A percentile compares a stretch with the other conserved stretches of the same genome.
phyloP scores from a whole-genome alignment of 2,329 filamentous ascomycete species.

The Xylaria sp. region DNA sequence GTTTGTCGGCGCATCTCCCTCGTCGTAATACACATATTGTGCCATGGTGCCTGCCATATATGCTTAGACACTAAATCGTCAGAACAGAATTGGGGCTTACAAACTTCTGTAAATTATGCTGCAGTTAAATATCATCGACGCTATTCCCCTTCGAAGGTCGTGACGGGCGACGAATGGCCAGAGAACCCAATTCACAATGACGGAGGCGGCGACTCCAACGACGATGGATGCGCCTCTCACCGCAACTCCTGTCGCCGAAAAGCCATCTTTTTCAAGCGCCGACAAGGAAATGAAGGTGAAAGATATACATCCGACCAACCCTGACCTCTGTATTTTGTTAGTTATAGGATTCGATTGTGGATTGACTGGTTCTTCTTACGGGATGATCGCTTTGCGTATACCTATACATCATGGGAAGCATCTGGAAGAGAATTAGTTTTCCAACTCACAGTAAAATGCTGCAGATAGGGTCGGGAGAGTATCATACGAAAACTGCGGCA shows the following conservation, averaged over 20 bases:
- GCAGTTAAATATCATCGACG: slow-evolving; percentile 53
- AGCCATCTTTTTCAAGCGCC: slow-evolving; percentile 29
- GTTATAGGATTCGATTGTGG: neutral
- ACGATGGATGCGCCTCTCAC: slow-evolving; percentile 48
- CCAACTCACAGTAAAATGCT: neutral
- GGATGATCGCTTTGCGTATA: slow-evolving; percentile 51
- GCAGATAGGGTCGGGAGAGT: neutral
- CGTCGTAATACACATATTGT: slow-evolving; percentile 55
- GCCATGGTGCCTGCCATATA: slow-evolving; percentile 41
- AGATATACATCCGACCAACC: slow-evolving; percentile 52
- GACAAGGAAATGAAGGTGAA: slow-evolving; percentile 51
- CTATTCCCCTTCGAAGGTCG: slow-evolving; percentile 50
- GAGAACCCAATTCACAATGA: slow-evolving; percentile 53
- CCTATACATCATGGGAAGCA: slow-evolving; percentile 56
- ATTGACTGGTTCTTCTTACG: slow-evolving; percentile 29
- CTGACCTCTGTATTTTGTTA: slow-evolving; percentile 40
- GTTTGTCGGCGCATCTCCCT: slow-evolving; percentile 46
- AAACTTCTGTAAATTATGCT: slow-evolving; percentile 52
- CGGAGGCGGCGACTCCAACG: slow-evolving; percentile 47
- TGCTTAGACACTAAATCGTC: neutral
- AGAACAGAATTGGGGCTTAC: slow-evolving; percentile 10
- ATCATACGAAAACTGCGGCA: slow-evolving; percentile 41
- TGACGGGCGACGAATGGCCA: slow-evolving; percentile 59
- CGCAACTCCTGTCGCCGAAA: slow-evolving; percentile 38
- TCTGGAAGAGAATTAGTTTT: slow-evolving; percentile 25